Percentiles rank a stretch among this genome's conserved stretches.
phyloP scores from a whole-genome alignment of 2,329 filamentous ascomycete genomes.

The Exophiala phaeomuriformis region DNA sequence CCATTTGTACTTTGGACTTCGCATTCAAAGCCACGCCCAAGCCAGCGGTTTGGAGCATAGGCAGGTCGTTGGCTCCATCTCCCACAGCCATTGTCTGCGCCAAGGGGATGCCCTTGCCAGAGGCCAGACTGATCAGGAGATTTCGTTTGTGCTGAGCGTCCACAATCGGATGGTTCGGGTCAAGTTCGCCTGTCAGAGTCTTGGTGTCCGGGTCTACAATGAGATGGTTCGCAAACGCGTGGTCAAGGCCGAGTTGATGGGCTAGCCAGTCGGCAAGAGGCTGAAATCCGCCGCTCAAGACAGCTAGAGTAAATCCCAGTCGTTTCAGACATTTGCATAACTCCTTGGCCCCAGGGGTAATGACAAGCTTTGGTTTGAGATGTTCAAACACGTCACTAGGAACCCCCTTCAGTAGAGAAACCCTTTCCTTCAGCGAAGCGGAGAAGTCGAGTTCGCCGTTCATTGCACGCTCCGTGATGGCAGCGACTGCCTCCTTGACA shows the following conservation, averaged over 20 bases:
- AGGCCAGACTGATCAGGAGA: constrained; percentile 49
- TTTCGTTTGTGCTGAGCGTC: constrained; percentile 52
- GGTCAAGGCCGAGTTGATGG: constrained; percentile 70
- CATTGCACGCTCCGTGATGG: constrained; percentile 90
- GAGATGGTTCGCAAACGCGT: constrained; percentile 75
- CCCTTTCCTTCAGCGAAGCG: constrained; percentile 70
- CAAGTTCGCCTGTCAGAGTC: constrained; percentile 52
- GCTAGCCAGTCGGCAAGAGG: constrained; percentile 85
- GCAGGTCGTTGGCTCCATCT: constrained; percentile 59
- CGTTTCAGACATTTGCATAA: constrained; percentile 67
- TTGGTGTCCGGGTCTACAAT: constrained; percentile 42
- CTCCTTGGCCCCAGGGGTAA: constrained; percentile 72
- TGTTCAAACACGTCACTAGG: constrained; percentile 70
- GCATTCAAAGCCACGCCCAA: constrained; percentile 58
- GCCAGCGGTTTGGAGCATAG: constrained; percentile 57
- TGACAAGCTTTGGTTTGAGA: constrained; percentile 65
- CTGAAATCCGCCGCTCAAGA: constrained; percentile 86
- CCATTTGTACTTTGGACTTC: constrained; percentile 56
- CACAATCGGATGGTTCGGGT: constrained; percentile 49
- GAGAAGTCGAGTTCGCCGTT: constrained; percentile 91
- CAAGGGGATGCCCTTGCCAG: constrained; percentile 47
- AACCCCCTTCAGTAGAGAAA: constrained; percentile 72
- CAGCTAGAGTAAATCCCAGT: constrained; percentile 78
- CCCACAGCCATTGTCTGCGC: constrained; percentile 53
- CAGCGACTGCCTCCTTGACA: constrained; percentile 71